Conservation (phyloP, 2,329 filamentous ascomycete species). For the Nemania sp. region DNA sequence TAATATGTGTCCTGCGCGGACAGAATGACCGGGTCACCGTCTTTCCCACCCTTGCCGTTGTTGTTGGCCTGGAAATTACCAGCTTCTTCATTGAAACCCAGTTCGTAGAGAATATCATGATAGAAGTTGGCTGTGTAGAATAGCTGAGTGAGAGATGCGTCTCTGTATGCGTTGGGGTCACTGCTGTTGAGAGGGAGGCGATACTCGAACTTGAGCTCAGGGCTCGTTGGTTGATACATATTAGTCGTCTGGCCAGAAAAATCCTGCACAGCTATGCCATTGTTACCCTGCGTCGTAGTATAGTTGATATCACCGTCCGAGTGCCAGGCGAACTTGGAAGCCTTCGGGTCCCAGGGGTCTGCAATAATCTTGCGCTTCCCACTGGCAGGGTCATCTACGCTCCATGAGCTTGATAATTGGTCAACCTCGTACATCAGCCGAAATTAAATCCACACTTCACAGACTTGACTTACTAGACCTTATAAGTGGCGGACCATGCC, state of each 20-base stretch:
- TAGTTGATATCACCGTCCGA: constrained; percentile 52
- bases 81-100: constrained; percentile 62
- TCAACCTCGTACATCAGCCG: constrained; percentile 5
- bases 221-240: constrained; percentile 54
- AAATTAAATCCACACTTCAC: neutral
- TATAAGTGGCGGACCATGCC: constrained; percentile 57
- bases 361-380: constrained; percentile 49
- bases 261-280: constrained; percentile 59
- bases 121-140: constrained; percentile 65
- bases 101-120: constrained; percentile 61
- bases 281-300: constrained; percentile 62
- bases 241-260: constrained; percentile 49
- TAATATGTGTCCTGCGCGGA: constrained; percentile 60
- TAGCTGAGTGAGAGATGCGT: constrained; percentile 61
- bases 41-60: constrained; percentile 55
- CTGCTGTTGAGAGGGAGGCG: constrained; percentile 42
- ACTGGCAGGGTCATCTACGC: constrained; percentile 56
- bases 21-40: constrained; percentile 57
- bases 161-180: constrained; percentile 49
- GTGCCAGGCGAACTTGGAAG: constrained; percentile 60
- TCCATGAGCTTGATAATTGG: constrained; percentile 50
- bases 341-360: constrained; percentile 52
- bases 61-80: constrained; percentile 65
- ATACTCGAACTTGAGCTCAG: constrained; percentile 52
- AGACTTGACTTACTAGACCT: constrained; percentile 54